Base-by-base conservation (phyloP, 768 basidiomycete species). In the Mrakia hoshinonis region DNA sequence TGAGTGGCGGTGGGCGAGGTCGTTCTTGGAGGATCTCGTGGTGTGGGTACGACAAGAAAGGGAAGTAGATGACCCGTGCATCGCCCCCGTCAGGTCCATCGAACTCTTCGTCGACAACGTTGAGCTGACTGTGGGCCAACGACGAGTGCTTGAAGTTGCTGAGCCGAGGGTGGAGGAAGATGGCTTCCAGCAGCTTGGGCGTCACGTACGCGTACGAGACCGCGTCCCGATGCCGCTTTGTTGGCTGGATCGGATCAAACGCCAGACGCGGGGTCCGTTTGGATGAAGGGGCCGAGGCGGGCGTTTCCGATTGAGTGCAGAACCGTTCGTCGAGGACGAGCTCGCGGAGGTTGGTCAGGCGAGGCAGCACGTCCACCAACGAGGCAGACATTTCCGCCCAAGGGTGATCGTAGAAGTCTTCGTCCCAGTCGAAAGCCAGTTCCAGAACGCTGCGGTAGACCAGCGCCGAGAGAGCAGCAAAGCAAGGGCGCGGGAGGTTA, bases 401-500 rank as follows among this genome's bases (percentile, higher is more conserved):
- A 31, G 58, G 58, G 12, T 61, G 22, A 15, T 61, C 58, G 20
- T 61, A 11, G 9, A 36, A 61, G 13, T 61, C 58, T 31, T 61
- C 58, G 36, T 61, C 58, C 58, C 58, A 61, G 34, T 61, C 58
- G 58, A 61, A 61, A 31, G 58, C 58, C 13, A 61, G 58, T 22
- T 61, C 58, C 15, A 61, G 36, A 11, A 34, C 29, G 6, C 55
- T 58, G 29, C 15, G 11, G n/a, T 5, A 1, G 15, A 29, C n/a
- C 9, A 12, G 20, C 4, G 15, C 18, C 13, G 29, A 34, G 3
- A 34, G 31, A 36, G 6, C 24, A 34, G 5, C 10, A 58, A 34
- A 26, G 29, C n/a, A 31, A 6, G 13, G 26, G 51, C 48, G 18
- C 48, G 5, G 5, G 51, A 52, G 29, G 29, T 5, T 55, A 5